Percentiles rank a stretch among this genome's conserved stretches.
Evolutionary conservation across 208 protist species (phyloP).

Genomic region (Porcisia hertigi): DNA sequence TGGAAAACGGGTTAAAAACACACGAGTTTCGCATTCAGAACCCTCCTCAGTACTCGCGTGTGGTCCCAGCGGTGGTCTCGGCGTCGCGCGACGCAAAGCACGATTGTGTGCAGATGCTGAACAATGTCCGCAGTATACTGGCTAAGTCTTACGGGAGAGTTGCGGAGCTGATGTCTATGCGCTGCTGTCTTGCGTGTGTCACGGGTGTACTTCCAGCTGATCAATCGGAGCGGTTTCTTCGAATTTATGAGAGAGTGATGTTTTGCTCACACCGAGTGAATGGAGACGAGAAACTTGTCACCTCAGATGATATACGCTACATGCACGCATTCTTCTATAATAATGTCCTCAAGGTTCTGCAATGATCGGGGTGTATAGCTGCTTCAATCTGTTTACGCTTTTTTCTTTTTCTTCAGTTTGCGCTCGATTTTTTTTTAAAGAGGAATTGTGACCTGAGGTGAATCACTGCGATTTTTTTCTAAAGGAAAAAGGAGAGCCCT

Average conservation of each 20-base stretch:
- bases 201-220: slow-evolving; percentile 62
- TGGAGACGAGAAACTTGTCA: slow-evolving; percentile 53
- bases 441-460: background rate
- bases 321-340: slow-evolving; percentile 90
- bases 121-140: slow-evolving; percentile 61
- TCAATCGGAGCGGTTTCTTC: slow-evolving; percentile 69
- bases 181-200: slow-evolving; percentile 81
- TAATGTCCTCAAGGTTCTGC: slow-evolving; percentile 75
- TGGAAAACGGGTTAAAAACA: slow-evolving; percentile 70
- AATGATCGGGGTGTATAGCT: slow-evolving; percentile 27
- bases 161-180: slow-evolving; percentile 85
- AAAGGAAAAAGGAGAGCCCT: background rate
- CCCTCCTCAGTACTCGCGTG: slow-evolving; percentile 60
- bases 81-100: slow-evolving; percentile 61
- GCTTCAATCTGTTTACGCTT: slow-evolving; percentile 8
- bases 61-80: slow-evolving; percentile 70
- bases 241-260: slow-evolving; percentile 78
- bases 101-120: slow-evolving; percentile 79
- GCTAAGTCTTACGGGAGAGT: slow-evolving; percentile 52
- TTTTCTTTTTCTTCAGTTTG: slow-evolving; percentile 6
- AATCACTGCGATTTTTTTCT: background rate
- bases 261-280: slow-evolving; percentile 75
- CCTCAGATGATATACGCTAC: slow-evolving; percentile 86
- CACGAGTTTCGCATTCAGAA: slow-evolving; percentile 60
- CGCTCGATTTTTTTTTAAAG: background rate